A percentile compares a stretch with the other conserved stretches of the same genome.
These are phyloP conservation scores for Rhizopogon vulgaris DNA, from an alignment of 768 basidiomycete genomes.

Conservation along the genomic window DNA sequence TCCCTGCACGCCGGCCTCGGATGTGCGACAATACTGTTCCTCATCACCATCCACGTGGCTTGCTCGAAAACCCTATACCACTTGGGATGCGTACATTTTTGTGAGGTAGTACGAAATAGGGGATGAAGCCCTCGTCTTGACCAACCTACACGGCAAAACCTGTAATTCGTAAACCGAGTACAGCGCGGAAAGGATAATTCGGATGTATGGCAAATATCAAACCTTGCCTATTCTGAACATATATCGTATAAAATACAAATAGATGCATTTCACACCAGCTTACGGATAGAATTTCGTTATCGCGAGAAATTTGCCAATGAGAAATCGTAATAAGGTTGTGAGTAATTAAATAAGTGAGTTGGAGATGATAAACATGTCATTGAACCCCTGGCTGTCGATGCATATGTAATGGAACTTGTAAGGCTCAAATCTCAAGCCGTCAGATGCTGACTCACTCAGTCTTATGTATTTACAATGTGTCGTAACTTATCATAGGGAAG, in stretches of 20 bases:
- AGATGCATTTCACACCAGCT: neutral
- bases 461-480: neutral
- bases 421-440: neutral
- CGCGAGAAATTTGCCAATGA: neutral
- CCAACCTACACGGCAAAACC: too few species aligned
- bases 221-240: too few species aligned
- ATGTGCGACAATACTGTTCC: neutral
- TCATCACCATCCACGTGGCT: constrained; percentile 14
- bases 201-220: too few species aligned
- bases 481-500: too few species aligned
- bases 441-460: neutral
- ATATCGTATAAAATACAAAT: neutral
- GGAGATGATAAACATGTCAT: neutral
- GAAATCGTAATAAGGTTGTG: neutral
- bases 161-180: too few species aligned
- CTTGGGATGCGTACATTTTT: constrained; percentile 15
- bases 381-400: neutral
- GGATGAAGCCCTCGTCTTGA: constrained; percentile 25
- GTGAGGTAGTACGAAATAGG: constrained; percentile 28
- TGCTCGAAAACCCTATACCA: constrained; percentile 16
- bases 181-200: too few species aligned
- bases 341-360: neutral
- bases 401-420: neutral
- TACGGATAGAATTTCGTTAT: neutral
- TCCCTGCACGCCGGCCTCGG: neutral